These are phyloP conservation scores for Aspergillus ustus DNA, from an alignment of 2,329 filamentous ascomycete species.

Conservation along the genomic window DNA sequence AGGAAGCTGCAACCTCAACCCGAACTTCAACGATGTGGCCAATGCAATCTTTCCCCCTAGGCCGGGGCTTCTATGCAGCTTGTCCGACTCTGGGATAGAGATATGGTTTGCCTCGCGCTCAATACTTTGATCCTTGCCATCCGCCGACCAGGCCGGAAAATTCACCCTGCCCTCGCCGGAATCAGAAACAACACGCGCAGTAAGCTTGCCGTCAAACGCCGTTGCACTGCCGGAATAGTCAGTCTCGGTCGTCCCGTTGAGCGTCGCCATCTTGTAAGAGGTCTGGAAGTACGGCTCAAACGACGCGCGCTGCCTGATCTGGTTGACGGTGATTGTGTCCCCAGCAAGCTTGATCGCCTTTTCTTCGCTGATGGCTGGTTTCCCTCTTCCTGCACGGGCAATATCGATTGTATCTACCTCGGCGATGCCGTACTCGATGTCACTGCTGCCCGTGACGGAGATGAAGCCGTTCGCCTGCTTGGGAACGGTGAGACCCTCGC, in stretches of 20 bases:
- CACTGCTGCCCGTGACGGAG: not conserved
- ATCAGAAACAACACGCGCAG: not conserved
- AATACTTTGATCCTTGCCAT: not conserved
- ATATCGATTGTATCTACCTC: not conserved
- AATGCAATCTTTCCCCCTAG: not conserved
- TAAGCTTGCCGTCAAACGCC: not conserved
- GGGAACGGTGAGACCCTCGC: not conserved
- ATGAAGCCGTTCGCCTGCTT: not conserved
- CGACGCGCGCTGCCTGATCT: not conserved
- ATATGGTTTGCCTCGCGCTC: not conserved
- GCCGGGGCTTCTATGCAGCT: not conserved
- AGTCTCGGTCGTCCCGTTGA: not conserved
- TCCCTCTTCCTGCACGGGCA: not conserved
- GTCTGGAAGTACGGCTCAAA: not conserved
- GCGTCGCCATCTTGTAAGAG: constrained; percentile 1
- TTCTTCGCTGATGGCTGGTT: constrained; percentile 3
- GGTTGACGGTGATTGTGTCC: not conserved
- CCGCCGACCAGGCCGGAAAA: not conserved
- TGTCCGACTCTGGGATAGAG: not conserved
- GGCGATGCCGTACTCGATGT: not conserved
- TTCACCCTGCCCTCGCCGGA: not conserved
- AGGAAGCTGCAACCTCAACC: not conserved
- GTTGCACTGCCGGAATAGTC: not conserved
- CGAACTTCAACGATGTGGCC: constrained; percentile 1
- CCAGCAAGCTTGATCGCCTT: not conserved